Percentiles rank a stretch among this genome's conserved stretches.
Conservation (phyloP, 148 eudicot genomes). For the Tetragonia tetragonoides region DNA sequence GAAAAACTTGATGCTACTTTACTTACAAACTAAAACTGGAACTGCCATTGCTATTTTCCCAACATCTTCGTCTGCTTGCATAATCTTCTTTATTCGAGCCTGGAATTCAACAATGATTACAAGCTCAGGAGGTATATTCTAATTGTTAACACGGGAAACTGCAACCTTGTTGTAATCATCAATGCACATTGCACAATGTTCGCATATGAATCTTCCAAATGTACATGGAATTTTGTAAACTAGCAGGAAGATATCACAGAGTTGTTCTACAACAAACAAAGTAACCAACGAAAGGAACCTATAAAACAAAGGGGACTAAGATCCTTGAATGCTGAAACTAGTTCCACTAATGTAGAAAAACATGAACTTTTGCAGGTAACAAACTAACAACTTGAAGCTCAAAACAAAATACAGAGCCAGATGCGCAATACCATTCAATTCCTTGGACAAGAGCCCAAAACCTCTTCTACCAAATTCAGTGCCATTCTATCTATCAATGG, state of each 20-base stretch:
- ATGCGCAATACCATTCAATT: neutral
- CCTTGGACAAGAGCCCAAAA: neutral
- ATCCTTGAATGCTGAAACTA: too few species aligned
- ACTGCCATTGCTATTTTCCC: constrained; percentile 99
- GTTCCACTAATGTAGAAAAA: too few species aligned
- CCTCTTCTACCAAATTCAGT: neutral
- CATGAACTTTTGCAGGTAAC: too few species aligned
- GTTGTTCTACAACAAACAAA: neutral
- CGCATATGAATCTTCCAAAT: constrained; percentile 10
- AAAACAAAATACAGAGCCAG: neutral
- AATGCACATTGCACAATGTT: neutral
- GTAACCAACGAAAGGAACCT: neutral
- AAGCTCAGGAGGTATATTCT: neutral
- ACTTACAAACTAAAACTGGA: constrained; percentile 94
- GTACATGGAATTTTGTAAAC: neutral
- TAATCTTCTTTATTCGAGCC: constrained; percentile 96
- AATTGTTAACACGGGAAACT: neutral
- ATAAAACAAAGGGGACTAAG: too few species aligned
- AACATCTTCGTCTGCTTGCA: constrained; percentile 99
- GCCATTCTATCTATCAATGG: neutral
- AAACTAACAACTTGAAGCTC: neutral
- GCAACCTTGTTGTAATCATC: neutral
- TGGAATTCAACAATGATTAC: constrained; percentile 25
- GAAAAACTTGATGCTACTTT: neutral
- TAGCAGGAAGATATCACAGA: neutral